phyloP scores from a whole-genome alignment of 164 flowering plant species.

The Chimonanthus salicifolius region DNA sequence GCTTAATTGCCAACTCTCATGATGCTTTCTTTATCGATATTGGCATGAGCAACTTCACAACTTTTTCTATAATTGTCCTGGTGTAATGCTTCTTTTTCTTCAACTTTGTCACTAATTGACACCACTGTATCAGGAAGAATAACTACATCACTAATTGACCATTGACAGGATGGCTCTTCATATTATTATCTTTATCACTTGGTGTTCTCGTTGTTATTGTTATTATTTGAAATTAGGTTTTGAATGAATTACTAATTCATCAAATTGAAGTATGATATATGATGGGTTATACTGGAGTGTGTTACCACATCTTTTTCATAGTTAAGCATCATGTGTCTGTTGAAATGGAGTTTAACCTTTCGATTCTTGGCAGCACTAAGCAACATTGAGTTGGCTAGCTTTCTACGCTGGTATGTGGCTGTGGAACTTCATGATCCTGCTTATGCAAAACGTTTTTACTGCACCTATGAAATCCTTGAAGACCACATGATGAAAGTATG shows the following conservation, averaged over 20 bases:
- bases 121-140: too few relatives aligned
- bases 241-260: neutral
- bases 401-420: conserved; percentile 96
- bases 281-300: too few relatives aligned
- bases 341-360: neutral
- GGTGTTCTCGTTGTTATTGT: too few relatives aligned
- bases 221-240: neutral
- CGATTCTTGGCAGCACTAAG: conserved; percentile 54
- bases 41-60: neutral
- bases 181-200: neutral
- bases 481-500: conserved; percentile 88
- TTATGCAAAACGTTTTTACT: conserved; percentile 86
- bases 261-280: too few relatives aligned
- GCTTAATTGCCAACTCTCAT: conserved; percentile 3
- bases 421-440: conserved; percentile 98
- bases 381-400: conserved; percentile 96
- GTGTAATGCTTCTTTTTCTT: neutral
- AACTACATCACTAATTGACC: too few relatives aligned
- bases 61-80: neutral
- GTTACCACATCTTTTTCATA: neutral
- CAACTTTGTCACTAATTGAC: neutral
- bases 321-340: neutral
- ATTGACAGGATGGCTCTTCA: neutral
- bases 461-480: conserved; percentile 83
- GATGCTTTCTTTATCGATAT: neutral